These are phyloP conservation scores for Gyrodon lividus DNA, from an alignment of 768 basidiomycete species.

Conservation along the genomic window DNA sequence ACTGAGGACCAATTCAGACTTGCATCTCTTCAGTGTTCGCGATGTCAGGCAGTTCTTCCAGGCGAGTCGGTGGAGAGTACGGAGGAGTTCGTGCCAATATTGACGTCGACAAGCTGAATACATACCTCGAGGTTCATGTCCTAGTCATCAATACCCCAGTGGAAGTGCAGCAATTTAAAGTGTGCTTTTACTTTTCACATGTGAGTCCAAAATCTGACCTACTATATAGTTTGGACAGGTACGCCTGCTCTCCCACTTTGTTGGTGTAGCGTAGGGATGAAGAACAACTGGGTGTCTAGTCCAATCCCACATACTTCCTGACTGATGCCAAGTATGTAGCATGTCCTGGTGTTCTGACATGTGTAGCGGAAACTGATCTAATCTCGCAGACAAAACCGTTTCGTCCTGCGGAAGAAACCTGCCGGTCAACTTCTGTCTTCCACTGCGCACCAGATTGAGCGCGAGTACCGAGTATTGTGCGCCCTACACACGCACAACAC, in stretches of 20 bases:
- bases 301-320: slow-evolving; percentile 95
- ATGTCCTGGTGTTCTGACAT: background rate
- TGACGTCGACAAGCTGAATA: slow-evolving; percentile 60
- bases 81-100: slow-evolving; percentile 72
- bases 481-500: slow-evolving; percentile 77
- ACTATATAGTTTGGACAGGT: slow-evolving; percentile 83
- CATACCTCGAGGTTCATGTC: slow-evolving; percentile 60
- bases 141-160: slow-evolving; percentile 61
- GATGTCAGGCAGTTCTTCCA: slow-evolving; percentile 28
- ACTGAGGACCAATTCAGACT: background rate
- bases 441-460: slow-evolving; percentile 94
- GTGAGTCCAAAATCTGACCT: slow-evolving; percentile 1
- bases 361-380: slow-evolving; percentile 3
- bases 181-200: slow-evolving; percentile 33
- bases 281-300: slow-evolving; percentile 44
- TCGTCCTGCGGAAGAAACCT: slow-evolving; percentile 92
- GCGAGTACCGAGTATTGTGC: slow-evolving; percentile 81
- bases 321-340: slow-evolving; percentile 65
- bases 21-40: background rate
- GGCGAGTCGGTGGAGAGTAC: slow-evolving; percentile 71
- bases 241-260: slow-evolving; percentile 16
- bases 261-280: background rate
- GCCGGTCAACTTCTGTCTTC: slow-evolving; percentile 81
- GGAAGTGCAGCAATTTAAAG: slow-evolving; percentile 90
- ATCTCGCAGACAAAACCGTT: slow-evolving; percentile 48